Evolutionary conservation across 257 asterid species (phyloP).

Genomic region (Sherardia arvensis): DNA sequence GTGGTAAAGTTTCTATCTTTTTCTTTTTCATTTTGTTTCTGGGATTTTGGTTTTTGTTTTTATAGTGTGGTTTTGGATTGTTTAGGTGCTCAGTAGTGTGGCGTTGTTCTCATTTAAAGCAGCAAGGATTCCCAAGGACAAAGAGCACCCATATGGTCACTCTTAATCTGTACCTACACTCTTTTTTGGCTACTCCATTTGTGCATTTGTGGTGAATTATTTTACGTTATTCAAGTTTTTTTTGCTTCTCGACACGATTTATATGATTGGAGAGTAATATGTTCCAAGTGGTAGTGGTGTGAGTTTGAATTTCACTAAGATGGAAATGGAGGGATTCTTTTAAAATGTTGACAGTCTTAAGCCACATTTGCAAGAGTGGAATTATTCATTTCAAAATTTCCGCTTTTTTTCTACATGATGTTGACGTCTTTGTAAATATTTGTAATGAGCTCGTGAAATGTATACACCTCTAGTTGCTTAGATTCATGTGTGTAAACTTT

Average conservation of each 20-base stretch:
- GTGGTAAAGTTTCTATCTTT: constrained; percentile 37
- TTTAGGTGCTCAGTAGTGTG: constrained; percentile 90
- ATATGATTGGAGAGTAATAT: neutral
- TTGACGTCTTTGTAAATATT: neutral
- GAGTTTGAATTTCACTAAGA: neutral
- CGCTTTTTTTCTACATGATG: constrained; percentile 1
- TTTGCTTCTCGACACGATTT: neutral
- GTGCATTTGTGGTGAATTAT: neutral
- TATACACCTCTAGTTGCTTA: neutral
- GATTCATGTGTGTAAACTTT: neutral
- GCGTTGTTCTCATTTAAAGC: constrained; percentile 83
- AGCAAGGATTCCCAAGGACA: constrained; percentile 89
- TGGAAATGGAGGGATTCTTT: neutral
- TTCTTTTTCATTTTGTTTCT: neutral
- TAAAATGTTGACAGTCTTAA: neutral
- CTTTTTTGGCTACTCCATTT: constrained; percentile 26
- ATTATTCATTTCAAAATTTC: neutral
- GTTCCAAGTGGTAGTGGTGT: neutral
- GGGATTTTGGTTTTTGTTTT: neutral
- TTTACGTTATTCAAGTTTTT: neutral
- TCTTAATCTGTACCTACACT: constrained; percentile 71
- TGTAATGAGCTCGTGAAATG: neutral
- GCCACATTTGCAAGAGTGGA: neutral
- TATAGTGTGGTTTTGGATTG: neutral
- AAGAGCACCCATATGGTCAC: constrained; percentile 99